phyloP scores from a whole-genome alignment of 140 eudicot species.

The Ambrosia hybrid region DNA sequence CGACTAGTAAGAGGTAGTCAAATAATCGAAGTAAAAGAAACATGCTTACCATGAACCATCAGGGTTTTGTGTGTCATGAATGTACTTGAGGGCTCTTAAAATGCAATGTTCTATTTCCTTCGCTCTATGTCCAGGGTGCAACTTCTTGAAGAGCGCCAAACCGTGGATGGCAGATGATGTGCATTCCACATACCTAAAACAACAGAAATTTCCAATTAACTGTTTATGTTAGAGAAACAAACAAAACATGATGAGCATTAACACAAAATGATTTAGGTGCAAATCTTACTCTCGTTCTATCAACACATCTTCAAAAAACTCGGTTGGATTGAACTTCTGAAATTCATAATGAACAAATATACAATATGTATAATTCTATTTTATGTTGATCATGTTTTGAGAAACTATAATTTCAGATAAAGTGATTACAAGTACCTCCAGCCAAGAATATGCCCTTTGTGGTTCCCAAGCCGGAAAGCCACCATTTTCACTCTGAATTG shows the following conservation, averaged over 20 bases:
- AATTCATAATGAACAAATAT: neutral
- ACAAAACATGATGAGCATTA: neutral
- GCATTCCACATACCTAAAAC: slow-evolving; percentile 58
- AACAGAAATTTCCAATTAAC: neutral
- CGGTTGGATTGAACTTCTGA: slow-evolving; percentile 67
- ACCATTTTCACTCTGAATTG: slow-evolving; percentile 51
- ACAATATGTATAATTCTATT: no score
- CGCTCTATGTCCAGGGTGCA: slow-evolving; percentile 41
- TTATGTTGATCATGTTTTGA: neutral
- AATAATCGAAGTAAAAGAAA: no score
- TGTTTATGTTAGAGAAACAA: neutral
- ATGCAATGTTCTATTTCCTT: slow-evolving; percentile 44
- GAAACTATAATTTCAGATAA: neutral
- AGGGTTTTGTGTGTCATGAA: slow-evolving; percentile 40
- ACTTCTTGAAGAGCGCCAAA: slow-evolving; percentile 40
- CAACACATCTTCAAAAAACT: slow-evolving; percentile 55
- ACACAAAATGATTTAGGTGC: neutral
- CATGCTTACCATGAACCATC: slow-evolving; percentile 60
- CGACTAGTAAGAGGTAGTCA: no score
- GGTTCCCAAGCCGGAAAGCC: slow-evolving; percentile 88
- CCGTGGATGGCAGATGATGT: slow-evolving; percentile 54
- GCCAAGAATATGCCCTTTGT: slow-evolving; percentile 54
- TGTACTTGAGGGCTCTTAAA: slow-evolving; percentile 37
- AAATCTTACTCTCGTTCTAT: slow-evolving; percentile 69
- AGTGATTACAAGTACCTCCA: slow-evolving; percentile 47